Conservation (phyloP, 1,139 yeast genomes). For the Williopsis jadinii region DNA sequence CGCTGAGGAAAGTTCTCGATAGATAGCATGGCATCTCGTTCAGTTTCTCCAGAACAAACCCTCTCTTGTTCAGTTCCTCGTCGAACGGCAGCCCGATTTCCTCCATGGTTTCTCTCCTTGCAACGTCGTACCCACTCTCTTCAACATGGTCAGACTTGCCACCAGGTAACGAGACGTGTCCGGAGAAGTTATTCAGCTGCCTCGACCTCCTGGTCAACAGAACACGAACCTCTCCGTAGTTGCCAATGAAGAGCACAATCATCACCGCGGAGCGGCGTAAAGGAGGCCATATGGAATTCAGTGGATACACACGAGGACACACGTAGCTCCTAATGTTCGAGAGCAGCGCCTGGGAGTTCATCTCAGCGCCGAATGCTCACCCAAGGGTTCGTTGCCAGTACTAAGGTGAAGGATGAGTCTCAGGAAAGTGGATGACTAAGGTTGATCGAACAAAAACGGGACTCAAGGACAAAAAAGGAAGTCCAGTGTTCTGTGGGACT, state of each 20-base stretch:
- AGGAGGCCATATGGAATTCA: slow-evolving; percentile 29
- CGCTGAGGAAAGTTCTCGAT: slow-evolving; percentile 75
- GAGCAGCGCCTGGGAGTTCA: slow-evolving; percentile 8
- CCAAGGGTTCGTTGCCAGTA: too few species aligned
- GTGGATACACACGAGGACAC: slow-evolving; percentile 19
- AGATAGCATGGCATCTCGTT: slow-evolving; percentile 66
- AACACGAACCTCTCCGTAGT: slow-evolving; percentile 66
- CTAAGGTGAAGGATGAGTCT: too few species aligned
- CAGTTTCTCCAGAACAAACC: slow-evolving; percentile 50
- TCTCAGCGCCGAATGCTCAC: neutral
- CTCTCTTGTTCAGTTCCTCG: slow-evolving; percentile 35
- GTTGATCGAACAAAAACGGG: too few species aligned
- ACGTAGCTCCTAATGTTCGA: slow-evolving; percentile 14
- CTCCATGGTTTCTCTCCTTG: slow-evolving; percentile 79
- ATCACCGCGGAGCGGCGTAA: slow-evolving; percentile 68
- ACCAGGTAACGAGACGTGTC: slow-evolving; percentile 87
- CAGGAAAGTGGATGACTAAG: neutral
- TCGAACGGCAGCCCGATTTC: slow-evolving; percentile 72
- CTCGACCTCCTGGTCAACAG: slow-evolving; percentile 72
- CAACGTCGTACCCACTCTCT: slow-evolving; percentile 65
- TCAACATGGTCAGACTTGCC: slow-evolving; percentile 67
- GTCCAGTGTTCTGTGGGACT: too few species aligned
- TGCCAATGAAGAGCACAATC: slow-evolving; percentile 62
- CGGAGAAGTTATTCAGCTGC: slow-evolving; percentile 64
- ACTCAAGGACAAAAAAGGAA: too few species aligned